A percentile compares a stretch with the other conserved stretches of the same genome.
Conservation (phyloP, 2,329 filamentous ascomycete genomes). For the Ophiostoma himal-ulmi region DNA sequence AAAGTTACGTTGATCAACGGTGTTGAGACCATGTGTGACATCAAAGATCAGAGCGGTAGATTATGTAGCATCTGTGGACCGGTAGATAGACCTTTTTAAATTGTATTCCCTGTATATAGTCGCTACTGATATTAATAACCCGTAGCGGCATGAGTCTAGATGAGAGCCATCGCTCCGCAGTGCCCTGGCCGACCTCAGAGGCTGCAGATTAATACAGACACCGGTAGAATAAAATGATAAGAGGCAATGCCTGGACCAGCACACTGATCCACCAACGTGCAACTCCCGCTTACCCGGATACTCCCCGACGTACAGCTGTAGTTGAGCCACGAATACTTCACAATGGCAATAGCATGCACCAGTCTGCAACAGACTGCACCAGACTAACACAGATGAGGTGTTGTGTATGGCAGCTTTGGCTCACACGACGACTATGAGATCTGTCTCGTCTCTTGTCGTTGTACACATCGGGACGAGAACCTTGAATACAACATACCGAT, state of each 20-base stretch:
- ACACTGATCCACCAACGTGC: not conserved
- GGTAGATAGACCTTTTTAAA: no score
- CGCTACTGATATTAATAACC: not conserved
- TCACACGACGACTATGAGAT: not conserved
- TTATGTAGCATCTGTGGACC: no score
- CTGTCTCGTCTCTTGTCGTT: not conserved
- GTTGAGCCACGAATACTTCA: not conserved
- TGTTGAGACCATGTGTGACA: not conserved
- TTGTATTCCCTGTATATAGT: not conserved
- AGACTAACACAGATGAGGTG: not conserved
- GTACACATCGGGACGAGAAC: slow-evolving; percentile 4
- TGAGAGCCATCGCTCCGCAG: no score
- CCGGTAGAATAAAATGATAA: not conserved
- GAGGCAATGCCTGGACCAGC: not conserved
- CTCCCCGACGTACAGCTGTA: not conserved
- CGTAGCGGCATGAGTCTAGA: no score
- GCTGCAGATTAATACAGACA: not conserved
- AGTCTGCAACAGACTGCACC: not conserved
- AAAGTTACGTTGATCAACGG: not conserved
- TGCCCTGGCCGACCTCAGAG: no score
- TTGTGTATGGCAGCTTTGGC: not conserved
- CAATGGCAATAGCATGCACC: not conserved
- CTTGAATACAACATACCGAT: not conserved
- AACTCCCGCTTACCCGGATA: not conserved
- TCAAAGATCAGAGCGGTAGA: not conserved